A percentile compares a stretch with the other conserved stretches of the same genome.
Conservation (phyloP, 345 rosid species). For the Arabidopsis suecica region DNA sequence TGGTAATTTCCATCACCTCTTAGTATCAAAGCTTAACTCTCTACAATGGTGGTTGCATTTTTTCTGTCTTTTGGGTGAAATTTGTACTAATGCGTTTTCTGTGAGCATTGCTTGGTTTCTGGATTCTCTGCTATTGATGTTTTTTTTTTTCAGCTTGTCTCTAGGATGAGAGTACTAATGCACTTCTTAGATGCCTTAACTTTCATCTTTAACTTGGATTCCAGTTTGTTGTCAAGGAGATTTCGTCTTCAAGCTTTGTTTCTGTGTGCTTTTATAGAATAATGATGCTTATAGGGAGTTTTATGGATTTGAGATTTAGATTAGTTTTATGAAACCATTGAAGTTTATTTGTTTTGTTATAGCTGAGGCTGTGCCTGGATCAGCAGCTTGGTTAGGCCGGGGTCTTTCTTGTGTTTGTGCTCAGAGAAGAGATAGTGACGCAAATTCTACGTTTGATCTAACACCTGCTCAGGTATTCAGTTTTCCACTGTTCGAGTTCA, state of each 20-base stretch:
- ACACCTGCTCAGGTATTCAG: slow-evolving; percentile 83
- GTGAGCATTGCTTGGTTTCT: slow-evolving; percentile 10
- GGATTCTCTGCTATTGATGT: slow-evolving; percentile 3
- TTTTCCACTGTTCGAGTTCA: not conserved
- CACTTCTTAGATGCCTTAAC: not conserved
- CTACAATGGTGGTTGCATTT: not conserved
- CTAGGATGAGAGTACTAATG: not conserved
- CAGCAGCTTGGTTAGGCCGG: slow-evolving; percentile 97
- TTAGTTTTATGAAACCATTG: not conserved
- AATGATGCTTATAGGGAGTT: not conserved
- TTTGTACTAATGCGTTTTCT: slow-evolving; percentile 1
- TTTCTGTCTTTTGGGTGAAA: not conserved
- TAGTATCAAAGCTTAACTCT: slow-evolving; percentile 13
- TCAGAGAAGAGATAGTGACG: slow-evolving; percentile 90
- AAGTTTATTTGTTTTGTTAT: slow-evolving; percentile 48
- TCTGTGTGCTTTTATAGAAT: not conserved
- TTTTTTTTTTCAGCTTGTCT: slow-evolving; percentile 19
- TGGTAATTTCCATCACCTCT: slow-evolving; percentile 52
- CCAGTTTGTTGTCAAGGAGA: not conserved
- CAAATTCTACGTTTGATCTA: slow-evolving; percentile 92
- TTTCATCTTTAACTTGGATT: not conserved
- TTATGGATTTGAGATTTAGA: slow-evolving; percentile 2
- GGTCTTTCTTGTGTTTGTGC: slow-evolving; percentile 99
- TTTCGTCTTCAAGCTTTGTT: not conserved
- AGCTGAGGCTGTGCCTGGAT: slow-evolving; percentile 99